Percentiles rank a stretch among this genome's conserved stretches.
Evolutionary conservation across 2,329 filamentous ascomycete genomes (phyloP).

Genomic region (Orbilia brochopaga): DNA sequence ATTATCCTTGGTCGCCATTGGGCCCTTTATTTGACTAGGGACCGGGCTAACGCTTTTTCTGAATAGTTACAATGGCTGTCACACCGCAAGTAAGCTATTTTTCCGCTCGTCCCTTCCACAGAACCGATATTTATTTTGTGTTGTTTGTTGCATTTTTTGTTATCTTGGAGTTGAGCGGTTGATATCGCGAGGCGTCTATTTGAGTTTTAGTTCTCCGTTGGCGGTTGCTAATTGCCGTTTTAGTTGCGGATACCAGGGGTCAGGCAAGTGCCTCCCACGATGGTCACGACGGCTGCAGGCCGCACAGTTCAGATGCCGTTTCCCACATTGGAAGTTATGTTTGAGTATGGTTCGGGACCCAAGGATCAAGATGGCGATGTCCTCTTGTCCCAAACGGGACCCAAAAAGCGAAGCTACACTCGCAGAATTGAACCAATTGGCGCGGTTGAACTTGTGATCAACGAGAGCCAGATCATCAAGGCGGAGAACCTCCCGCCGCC

Average conservation of each 20-base stretch:
- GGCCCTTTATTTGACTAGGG: neutral
- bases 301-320: too few species aligned
- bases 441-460: neutral
- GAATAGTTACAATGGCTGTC: slow-evolving; percentile 25
- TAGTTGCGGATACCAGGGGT: neutral
- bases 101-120: too few species aligned
- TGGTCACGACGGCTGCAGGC: too few species aligned
- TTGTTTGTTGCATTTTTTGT: neutral
- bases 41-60: slow-evolving; percentile 15
- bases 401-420: too few species aligned
- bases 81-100: slow-evolving; percentile 18
- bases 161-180: slow-evolving; percentile 21
- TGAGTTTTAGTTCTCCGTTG: slow-evolving; percentile 10
- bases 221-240: slow-evolving; percentile 24
- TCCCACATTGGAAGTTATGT: slow-evolving; percentile 20
- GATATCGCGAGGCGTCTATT: slow-evolving; percentile 21
- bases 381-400: too few species aligned
- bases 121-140: too few species aligned
- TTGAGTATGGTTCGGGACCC: slow-evolving; percentile 12
- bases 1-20: neutral
- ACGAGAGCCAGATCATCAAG: neutral
- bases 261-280: too few species aligned
- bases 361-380: too few species aligned
- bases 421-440: neutral
- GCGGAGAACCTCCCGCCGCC: too few species aligned